Conservation (phyloP, 768 basidiomycete species). For the Phylloporus rhodoxanthus region DNA sequence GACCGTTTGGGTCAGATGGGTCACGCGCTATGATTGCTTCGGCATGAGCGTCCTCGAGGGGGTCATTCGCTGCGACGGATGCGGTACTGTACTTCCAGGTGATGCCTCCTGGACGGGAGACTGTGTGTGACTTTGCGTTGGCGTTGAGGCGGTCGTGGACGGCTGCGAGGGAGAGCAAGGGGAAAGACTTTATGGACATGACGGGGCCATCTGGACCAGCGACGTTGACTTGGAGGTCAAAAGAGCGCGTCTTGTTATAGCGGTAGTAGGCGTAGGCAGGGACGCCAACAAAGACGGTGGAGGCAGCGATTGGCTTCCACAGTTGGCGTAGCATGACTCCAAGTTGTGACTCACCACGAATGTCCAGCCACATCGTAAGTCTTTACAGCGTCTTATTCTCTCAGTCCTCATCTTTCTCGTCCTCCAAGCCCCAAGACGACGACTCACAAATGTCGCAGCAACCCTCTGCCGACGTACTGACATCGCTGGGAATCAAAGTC, state of each 20-base stretch:
- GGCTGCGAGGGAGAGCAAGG: constrained; percentile 49
- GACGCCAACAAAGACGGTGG: constrained; percentile 47
- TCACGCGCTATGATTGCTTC: constrained; percentile 63
- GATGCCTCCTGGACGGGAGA: constrained; percentile 47
- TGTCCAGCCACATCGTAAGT: not conserved
- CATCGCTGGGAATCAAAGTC: constrained; percentile 37
- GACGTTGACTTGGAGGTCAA: constrained; percentile 53
- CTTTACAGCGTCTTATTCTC: not conserved
- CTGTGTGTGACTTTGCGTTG: constrained; percentile 42
- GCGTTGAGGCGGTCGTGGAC: constrained; percentile 56
- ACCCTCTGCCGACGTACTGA: constrained; percentile 31
- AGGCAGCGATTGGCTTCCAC: constrained; percentile 63
- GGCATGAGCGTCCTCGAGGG: constrained; percentile 86
- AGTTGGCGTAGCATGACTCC: constrained; percentile 59
- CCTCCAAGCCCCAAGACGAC: constrained; percentile 4
- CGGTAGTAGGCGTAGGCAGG: constrained; percentile 58
- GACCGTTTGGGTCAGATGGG: constrained; percentile 48
- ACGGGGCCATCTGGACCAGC: constrained; percentile 51
- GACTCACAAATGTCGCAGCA: constrained; percentile 27
- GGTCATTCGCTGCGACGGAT: constrained; percentile 76
- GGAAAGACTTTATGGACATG: constrained; percentile 47
- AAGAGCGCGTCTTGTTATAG: constrained; percentile 43
- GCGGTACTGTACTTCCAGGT: constrained; percentile 78
- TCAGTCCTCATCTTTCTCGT: not conserved
- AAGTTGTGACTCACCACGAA: not conserved